Percentiles rank a stretch among this genome's conserved stretches.
Conservation (phyloP, 1,139 yeast genomes). For the Debaryomyces sp. region DNA sequence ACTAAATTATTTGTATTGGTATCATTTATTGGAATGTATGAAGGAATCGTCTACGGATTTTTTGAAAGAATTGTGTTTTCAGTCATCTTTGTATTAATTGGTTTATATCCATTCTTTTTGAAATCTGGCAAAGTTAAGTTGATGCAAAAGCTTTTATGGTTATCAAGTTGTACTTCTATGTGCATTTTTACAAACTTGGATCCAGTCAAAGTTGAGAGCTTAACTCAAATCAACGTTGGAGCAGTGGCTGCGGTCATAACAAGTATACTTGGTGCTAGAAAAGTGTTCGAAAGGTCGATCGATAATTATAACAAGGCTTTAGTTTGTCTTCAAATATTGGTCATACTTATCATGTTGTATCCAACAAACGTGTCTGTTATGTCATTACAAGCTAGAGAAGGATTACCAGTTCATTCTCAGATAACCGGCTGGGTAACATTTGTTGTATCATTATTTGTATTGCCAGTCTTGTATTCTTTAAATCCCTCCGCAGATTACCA, state of each 20-base stretch:
- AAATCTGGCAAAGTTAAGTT: slow-evolving; percentile 21
- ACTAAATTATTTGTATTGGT: slow-evolving; percentile 47
- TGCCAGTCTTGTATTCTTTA: slow-evolving; percentile 66
- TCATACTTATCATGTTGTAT: slow-evolving; percentile 57
- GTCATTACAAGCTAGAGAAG: slow-evolving; percentile 76
- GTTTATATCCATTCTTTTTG: slow-evolving; percentile 70
- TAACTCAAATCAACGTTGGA: slow-evolving; percentile 70
- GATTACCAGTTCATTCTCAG: slow-evolving; percentile 79
- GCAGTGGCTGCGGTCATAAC: slow-evolving; percentile 58
- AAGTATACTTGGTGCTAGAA: slow-evolving; percentile 42
- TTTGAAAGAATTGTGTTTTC: slow-evolving; percentile 83
- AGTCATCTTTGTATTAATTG: slow-evolving; percentile 61
- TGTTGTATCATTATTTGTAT: slow-evolving; percentile 56
- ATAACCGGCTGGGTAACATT: slow-evolving; percentile 76
- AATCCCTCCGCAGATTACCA: slow-evolving; percentile 69
- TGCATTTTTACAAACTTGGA: slow-evolving; percentile 82
- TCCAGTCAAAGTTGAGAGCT: slow-evolving; percentile 81
- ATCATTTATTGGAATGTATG: slow-evolving; percentile 65
- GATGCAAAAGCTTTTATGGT: slow-evolving; percentile 53
- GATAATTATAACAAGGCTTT: slow-evolving; percentile 27
- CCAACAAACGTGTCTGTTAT: slow-evolving; percentile 73
- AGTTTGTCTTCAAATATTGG: slow-evolving; percentile 57
- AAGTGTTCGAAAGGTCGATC: slow-evolving; percentile 25
- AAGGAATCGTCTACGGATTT: slow-evolving; percentile 88
- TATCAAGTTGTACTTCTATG: slow-evolving; percentile 63